Base-by-base conservation (phyloP, 2,329 filamentous ascomycete genomes). In the Dactylellina leptospora region DNA sequence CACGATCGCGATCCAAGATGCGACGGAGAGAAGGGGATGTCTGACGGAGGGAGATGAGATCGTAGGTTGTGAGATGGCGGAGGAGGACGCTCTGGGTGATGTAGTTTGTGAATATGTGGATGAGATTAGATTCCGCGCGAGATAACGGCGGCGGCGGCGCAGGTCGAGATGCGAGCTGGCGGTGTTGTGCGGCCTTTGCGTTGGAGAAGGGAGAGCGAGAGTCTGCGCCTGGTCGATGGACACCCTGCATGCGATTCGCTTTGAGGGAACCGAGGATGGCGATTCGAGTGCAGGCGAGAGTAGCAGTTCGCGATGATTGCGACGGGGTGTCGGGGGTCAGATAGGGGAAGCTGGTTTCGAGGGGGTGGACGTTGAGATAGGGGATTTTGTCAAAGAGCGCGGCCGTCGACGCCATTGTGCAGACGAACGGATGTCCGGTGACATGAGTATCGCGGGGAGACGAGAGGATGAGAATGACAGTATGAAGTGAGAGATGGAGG, bases 241-340 rank as follows among this genome's bases (percentile, higher is more conserved):
- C 5, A 40, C 66, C 66, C 11, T 62, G 58, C 4, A 72, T 28
- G 4, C 68, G 51, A n/a, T 44, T 48, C 4, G 68, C 68, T 40
- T 72, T 72, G 23, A 72, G 45, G n/a, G 68, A 60, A n/a, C 68
- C 68, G 13, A 72, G 59, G 18, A 72, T 72, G 45, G 53, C 54
- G 47, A 72, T 55, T 18, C 68, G 68, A 9, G 68, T 61, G 59
- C 68, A 72, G n/a, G 60, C 68, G 20, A 72, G 59, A 38, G 47
- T 56, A 38, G 53, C 4, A 2, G 27, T 62, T 23, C 45, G 42
- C 11, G 59, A 64, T 5, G 53, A 16, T 40, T 72, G 60, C 22
- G 44, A 45, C 3, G 53, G 25, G 9, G 55, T 51, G 30, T 72
- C 68, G 44, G 59, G 68, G 8, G 68, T 54, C n/a, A 72, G 40